Base-by-base conservation (phyloP, 768 basidiomycete genomes). In the Dioszegia aurantiaca region DNA sequence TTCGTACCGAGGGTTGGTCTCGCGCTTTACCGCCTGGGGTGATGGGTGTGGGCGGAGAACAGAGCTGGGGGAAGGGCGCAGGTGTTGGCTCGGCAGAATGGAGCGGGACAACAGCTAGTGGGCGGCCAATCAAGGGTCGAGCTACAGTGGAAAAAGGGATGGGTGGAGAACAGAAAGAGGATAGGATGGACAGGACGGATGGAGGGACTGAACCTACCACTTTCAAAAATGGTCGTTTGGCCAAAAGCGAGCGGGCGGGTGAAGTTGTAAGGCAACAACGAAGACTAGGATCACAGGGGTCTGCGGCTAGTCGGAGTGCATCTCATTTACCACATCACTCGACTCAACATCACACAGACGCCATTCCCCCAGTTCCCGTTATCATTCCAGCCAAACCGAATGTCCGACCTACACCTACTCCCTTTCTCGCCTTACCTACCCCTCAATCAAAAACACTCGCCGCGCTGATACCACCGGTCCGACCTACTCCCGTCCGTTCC, bases 1-100 rank as follows among this genome's bases (percentile, higher is more conserved):
- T 47, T 0, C 49, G 53, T 9, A 55, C 57, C 31, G 54, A 62
- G 40, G 27, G 53, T 23, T 67, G 66, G 66, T 41, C 59, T 4
- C 16, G 44, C 3, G 10, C 36, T n/a, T 23, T 41, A 3, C 36
- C 51, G 5, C 11, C 36, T 4, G 37, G 14, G 6, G 23, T n/a
- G n/a, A n/a, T n/a, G n/a, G n/a, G n/a, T n/a, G n/a, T n/a, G n/a
- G n/a, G 11, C 17, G 37, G 24, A 11, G 23, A 40, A 17, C 21
- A 5, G 39, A 53, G 33, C n/a, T 53, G 51, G 51, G 51, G 51
- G 2, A 53, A 39, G 31, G 55, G 43, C n/a, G 55, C 47, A 37
- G 55, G 43, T 3, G 55, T 39, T 1, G 55, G 55, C 23, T 19
- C 30, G 16, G 43, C 55, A 5, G 55, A 39, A 47, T 56, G 55